Evolutionary conservation across 75 land plant genomes (phyloP).

Genomic region (Selaginella tamariscina): DNA sequence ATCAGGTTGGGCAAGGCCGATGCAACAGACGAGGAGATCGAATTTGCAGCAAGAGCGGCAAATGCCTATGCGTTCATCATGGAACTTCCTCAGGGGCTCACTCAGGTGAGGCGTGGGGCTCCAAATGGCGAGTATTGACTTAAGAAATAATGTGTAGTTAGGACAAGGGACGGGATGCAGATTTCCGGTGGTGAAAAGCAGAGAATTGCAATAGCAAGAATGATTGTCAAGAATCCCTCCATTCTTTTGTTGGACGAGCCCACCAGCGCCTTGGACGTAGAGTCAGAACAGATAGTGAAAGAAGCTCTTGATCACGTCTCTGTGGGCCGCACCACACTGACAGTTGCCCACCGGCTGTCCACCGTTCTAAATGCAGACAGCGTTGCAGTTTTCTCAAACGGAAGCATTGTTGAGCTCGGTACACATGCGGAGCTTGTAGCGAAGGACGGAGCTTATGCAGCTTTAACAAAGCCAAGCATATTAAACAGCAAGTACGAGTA

Average conservation of each 20-base stretch:
- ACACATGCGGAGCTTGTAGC: neutral
- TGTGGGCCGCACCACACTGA: neutral
- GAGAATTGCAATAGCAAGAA: neutral
- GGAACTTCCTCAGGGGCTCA: neutral
- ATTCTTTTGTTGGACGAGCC: neutral
- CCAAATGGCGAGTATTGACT: too few species aligned
- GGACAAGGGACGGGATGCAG: neutral
- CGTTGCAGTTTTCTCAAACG: neutral
- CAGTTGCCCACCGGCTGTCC: neutral
- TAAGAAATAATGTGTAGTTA: too few species aligned
- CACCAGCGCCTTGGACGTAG: neutral
- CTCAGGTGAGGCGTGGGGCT: neutral
- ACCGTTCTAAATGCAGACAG: neutral
- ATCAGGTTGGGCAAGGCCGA: neutral
- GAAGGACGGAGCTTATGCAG: neutral
- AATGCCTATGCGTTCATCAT: slow-evolving; percentile 2
- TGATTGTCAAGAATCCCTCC: neutral
- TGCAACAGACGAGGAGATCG: neutral
- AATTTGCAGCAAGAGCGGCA: neutral
- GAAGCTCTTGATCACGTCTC: neutral
- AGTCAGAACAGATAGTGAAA: neutral
- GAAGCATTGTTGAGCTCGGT: neutral
- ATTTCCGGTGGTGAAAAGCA: neutral
- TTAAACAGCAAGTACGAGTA: neutral
- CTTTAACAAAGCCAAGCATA: neutral